phyloP scores from a whole-genome alignment of 352 stramenopile species.

The Plasmopara viticola region DNA sequence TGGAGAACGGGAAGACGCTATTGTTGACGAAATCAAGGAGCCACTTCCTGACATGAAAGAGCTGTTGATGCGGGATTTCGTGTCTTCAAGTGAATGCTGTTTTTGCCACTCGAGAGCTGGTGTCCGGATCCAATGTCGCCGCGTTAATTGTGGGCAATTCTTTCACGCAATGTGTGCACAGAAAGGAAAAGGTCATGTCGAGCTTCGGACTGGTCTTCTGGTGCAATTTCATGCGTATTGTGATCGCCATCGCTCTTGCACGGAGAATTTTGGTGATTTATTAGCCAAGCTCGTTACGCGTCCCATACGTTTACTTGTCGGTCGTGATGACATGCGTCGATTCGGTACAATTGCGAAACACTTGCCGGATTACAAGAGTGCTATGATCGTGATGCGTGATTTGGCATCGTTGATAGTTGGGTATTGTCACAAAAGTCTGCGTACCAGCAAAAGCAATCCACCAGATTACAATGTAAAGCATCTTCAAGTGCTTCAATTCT shows the following conservation, averaged over 20 bases:
- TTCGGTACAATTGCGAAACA: constrained; percentile 41
- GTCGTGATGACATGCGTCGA: constrained; percentile 45
- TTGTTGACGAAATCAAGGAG: constrained; percentile 11
- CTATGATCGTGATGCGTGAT: constrained; percentile 36
- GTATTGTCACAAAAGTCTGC: constrained; percentile 46
- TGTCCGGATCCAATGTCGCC: constrained; percentile 54
- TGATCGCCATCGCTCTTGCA: constrained; percentile 41
- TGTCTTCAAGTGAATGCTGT: constrained; percentile 31
- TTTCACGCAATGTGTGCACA: constrained; percentile 64
- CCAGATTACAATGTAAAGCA: constrained; percentile 54
- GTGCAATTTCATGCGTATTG: constrained; percentile 60
- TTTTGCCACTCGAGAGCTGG: constrained; percentile 39
- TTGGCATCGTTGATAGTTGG: constrained; percentile 39
- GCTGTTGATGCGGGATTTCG: constrained; percentile 14
- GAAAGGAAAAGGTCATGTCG: constrained; percentile 33
- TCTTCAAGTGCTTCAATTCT: constrained; percentile 61
- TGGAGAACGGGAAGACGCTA: constrained; percentile 6
- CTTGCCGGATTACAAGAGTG: constrained; percentile 30
- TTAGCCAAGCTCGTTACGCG: constrained; percentile 50
- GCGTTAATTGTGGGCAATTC: constrained; percentile 40
- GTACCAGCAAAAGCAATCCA: constrained; percentile 38
- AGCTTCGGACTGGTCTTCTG: constrained; percentile 30
- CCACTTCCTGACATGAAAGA: constrained; percentile 4
- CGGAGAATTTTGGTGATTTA: constrained; percentile 35
- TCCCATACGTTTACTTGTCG: constrained; percentile 38